Base-by-base conservation (phyloP, 75 land plant genomes). In the Picea sitchensis region DNA sequence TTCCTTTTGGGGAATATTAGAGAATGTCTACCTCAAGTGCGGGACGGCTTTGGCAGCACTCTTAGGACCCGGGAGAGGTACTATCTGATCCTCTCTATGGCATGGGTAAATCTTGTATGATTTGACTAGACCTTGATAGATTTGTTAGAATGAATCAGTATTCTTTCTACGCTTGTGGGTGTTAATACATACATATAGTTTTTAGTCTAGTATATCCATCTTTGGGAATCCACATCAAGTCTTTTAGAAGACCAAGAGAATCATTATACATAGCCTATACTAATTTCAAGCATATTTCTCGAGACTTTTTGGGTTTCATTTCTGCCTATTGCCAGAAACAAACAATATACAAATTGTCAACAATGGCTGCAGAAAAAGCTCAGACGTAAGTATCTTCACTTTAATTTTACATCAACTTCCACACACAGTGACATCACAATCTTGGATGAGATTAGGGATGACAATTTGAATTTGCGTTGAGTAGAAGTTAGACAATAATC, bases 21-120 rank as follows among this genome's bases (percentile, higher is more conserved):
- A 98, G 64, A 84, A 93, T 83, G 89, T 92, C 2, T 78, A 90
- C 61, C 86, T 90, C 77, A 98, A 98, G 77, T 88, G 91, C 82
- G 87, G 87, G 0, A 73, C 91, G 26, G 98, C 99, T 21, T 76
- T 88, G 58, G 84, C 83, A 6, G 88, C 99, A 14, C 88, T 95
- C 23, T 81, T 98, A 14, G 98, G 99, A 60, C 98, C 99, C 36
- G 99, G 96, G 51, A 84, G 98, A 87, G 93, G 95, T 51, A 78
- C 36, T 17, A 31, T 67, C 56, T 76, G n/a, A 68, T 78, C 32
- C 56, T 65, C 18, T 65, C 17, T 64, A 60, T 59, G 77, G 31
- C 31, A 15, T 58, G 47, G 73, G n/a, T 71, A 38, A 71, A 11
- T 5, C 1, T 71, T 71, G 54, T 20, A 20, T 71, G 38, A 71